A percentile compares a stretch with the other conserved stretches of the same genome.
phyloP scores from a whole-genome alignment of 441 rosid species.

The Brassica balearica region DNA sequence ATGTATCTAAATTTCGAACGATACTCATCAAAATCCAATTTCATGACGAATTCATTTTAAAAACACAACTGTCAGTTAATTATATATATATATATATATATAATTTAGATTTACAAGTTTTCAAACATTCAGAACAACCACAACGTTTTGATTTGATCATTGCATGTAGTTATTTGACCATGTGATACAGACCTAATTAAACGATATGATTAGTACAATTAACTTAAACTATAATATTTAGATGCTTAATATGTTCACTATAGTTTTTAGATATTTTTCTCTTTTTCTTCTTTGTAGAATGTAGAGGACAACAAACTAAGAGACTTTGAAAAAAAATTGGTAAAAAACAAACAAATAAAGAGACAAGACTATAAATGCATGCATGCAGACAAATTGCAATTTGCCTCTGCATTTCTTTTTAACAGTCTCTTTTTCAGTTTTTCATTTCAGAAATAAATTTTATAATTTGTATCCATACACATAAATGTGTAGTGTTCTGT shows the following conservation, averaged over 20 bases:
- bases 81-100: background rate
- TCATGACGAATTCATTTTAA: background rate
- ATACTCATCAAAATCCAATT: background rate
- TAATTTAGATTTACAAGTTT: background rate
- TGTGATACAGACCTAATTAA: background rate
- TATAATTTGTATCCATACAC: constrained; percentile 34
- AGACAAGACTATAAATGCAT: constrained; percentile 47
- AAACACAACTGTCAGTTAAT: background rate
- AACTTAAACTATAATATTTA: background rate
- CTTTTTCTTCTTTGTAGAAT: constrained; percentile 1
- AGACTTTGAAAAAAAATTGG: background rate
- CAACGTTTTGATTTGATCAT: constrained; percentile 2
- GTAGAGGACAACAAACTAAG: constrained; percentile 3
- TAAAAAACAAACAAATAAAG: background rate
- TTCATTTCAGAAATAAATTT: background rate
- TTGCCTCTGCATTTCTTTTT: constrained; percentile 45
- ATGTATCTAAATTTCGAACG: background rate
- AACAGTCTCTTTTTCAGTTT: constrained; percentile 31
- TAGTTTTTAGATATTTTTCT: background rate
- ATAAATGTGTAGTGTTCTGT: constrained; percentile 48
- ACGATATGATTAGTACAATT: background rate
- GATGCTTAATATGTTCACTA: background rate
- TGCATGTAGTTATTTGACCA: background rate
- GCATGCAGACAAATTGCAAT: constrained; percentile 49
- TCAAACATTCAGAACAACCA: background rate